Percentiles rank a stretch among this genome's conserved stretches.
These are phyloP conservation scores for Inga laurina DNA, from an alignment of 306 rosid genomes.

Conservation along the genomic window DNA sequence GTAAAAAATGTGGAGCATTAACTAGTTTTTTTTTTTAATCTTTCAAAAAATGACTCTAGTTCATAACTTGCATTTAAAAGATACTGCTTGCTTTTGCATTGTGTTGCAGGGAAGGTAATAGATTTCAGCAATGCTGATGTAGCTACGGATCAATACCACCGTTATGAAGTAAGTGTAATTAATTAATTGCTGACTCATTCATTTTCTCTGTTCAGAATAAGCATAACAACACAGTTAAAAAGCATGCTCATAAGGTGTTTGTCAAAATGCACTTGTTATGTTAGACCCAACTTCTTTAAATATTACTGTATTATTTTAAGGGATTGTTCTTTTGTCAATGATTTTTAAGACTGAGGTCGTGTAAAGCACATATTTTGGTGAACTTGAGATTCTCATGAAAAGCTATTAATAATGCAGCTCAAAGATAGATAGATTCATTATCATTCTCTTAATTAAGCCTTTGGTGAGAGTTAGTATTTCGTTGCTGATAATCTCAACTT, in stretches of 20 bases:
- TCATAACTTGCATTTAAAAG: no score
- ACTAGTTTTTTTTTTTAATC: no score
- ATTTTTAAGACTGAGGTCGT: not conserved
- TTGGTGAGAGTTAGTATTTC: conserved; percentile 2
- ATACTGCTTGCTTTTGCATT: conserved; percentile 13
- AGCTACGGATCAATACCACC: conserved; percentile 82
- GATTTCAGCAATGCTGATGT: conserved; percentile 88
- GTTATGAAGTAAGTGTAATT: conserved; percentile 52
- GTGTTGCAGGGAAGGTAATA: conserved; percentile 58
- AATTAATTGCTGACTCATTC: not conserved
- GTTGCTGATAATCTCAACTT: not conserved
- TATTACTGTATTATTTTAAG: not conserved
- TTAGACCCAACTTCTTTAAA: not conserved
- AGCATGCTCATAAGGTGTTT: not conserved
- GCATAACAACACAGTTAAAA: not conserved
- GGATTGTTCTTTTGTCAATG: not conserved
- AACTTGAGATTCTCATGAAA: not conserved
- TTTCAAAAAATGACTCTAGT: no score
- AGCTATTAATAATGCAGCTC: not conserved
- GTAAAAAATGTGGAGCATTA: no score
- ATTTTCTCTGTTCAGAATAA: not conserved
- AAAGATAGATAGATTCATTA: not conserved
- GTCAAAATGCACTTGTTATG: not conserved
- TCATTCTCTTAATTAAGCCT: not conserved
- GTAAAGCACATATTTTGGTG: not conserved